A percentile compares a stretch with the other conserved stretches of the same genome.
Evolutionary conservation across 108 stramenopile genomes (phyloP).

Genomic region (Nitzschia sp.): DNA sequence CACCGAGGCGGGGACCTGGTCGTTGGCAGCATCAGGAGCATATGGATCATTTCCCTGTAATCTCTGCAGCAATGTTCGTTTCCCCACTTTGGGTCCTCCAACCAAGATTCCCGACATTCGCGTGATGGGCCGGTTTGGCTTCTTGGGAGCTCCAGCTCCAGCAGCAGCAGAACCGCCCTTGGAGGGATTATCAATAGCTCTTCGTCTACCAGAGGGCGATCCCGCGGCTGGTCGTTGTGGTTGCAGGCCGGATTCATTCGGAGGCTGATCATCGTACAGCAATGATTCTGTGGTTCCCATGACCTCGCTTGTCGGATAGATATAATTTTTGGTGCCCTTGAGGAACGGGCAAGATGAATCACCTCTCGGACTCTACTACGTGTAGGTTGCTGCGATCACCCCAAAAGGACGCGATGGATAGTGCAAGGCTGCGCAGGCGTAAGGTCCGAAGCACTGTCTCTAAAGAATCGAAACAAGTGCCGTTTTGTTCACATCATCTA

Average conservation of each 20-base stretch:
- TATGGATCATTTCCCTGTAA: constrained; percentile 58
- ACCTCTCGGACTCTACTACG: too few species aligned
- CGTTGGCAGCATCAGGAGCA: background rate
- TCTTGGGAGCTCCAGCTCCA: background rate
- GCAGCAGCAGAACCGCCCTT: background rate
- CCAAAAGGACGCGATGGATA: too few species aligned
- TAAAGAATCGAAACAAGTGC: too few species aligned
- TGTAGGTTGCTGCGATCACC: too few species aligned
- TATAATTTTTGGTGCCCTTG: too few species aligned
- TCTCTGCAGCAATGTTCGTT: constrained; percentile 45
- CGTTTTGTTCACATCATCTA: too few species aligned
- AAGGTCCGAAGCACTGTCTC: too few species aligned
- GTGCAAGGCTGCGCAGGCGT: too few species aligned
- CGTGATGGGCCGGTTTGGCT: constrained; percentile 5
- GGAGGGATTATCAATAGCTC: background rate
- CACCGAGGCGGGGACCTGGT: background rate
- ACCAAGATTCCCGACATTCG: constrained; percentile 34
- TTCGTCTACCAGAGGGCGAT: background rate
- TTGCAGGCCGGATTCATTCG: background rate
- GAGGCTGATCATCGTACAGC: constrained; percentile 17
- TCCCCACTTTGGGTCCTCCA: constrained; percentile 50
- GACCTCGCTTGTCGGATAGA: background rate
- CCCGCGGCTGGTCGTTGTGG: background rate
- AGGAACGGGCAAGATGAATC: too few species aligned
- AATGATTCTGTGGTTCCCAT: constrained; percentile 50